Base-by-base conservation (phyloP, 169 alveolate genomes). In the Eimeria brunetti region DNA sequence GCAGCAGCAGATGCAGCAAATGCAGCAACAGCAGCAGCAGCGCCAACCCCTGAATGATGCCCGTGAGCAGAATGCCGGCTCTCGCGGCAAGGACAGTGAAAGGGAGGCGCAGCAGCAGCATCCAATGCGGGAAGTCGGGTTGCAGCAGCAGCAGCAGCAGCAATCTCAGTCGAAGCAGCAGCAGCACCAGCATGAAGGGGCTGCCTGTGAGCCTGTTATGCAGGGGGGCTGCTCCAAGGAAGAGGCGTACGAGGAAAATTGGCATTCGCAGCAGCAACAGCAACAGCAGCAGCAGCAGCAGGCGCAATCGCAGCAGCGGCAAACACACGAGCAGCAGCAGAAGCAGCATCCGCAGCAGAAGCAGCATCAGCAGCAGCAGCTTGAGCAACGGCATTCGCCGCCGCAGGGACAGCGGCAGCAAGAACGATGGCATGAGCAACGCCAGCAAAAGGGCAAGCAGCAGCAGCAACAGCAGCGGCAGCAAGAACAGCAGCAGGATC, bases 91-190 rank as follows among this genome's bases (percentile, higher is more conserved):
- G 20, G n/a, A 58, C 69, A 12, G 69, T 58, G 69, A 12, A 9
- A 69, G 14, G 80, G 41, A 14, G 80, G 41, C n/a, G 80, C 80
- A 14, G 33, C 41, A 69, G 36, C 80, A 69, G 36, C 80, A 69
- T n/a, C n/a, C n/a, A n/a, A n/a, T n/a, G 80, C 80, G n/a, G 80
- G 41, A 69, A 36, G 33, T 20, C 41, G n/a, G 80, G 41, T 9
- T 27, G 53, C 86, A 76, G 62, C 86, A 76, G 22, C 51, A 76
- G 86, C 86, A 76, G 46, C 58, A 38, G 86, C 86, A 76, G 58
- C 62, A 76, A 12, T 30, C 5, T n/a, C 86, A 33, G 14, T 7
- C 6, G 27, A 33, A 71, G 51, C 62, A 76, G 11, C 62, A 76
- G 38, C 51, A 36, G 86, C 86, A 76, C 30, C 62, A 76, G 86